Evolutionary conservation across 768 basidiomycete species (phyloP).

Genomic region (Agaricus sinodeliciosus): DNA sequence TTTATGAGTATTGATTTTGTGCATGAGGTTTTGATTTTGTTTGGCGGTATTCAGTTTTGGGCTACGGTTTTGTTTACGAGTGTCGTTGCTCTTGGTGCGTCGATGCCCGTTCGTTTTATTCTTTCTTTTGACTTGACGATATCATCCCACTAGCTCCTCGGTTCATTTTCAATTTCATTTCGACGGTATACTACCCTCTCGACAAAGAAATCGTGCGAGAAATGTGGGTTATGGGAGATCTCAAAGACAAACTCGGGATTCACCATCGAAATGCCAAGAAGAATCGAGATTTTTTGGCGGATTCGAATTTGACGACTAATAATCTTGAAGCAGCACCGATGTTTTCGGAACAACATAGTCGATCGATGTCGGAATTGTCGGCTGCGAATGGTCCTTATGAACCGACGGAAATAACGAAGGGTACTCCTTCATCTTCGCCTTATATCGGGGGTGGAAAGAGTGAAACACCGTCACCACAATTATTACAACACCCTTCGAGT

Average conservation of each 20-base stretch:
- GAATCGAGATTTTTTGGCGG: constrained; percentile 15
- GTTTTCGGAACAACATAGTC: constrained; percentile 56
- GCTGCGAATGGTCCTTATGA: constrained; percentile 37
- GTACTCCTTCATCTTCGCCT: too few relatives aligned
- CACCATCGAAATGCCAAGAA: constrained; percentile 52
- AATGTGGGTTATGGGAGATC: constrained; percentile 79
- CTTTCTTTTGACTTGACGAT: not conserved
- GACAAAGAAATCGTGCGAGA: constrained; percentile 93
- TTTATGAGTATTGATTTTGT: constrained; percentile 68
- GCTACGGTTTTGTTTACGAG: constrained; percentile 64
- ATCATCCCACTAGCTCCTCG: constrained; percentile 53
- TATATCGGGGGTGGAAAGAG: too few relatives aligned
- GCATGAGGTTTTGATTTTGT: constrained; percentile 67
- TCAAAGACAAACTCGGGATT: constrained; percentile 78
- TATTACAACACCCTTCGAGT: constrained; percentile 17
- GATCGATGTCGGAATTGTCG: constrained; percentile 60
- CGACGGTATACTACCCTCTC: constrained; percentile 64
- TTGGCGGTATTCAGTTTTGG: constrained; percentile 82
- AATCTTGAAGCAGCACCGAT: constrained; percentile 66
- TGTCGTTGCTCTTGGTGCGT: constrained; percentile 63
- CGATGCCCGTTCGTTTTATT: constrained; percentile 10
- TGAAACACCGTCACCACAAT: constrained; percentile 13
- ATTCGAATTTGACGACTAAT: constrained; percentile 12
- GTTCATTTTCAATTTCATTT: constrained; percentile 69
- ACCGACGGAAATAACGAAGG: constrained; percentile 23